These are phyloP conservation scores for Sporothrix humicola DNA, from an alignment of 2,329 filamentous ascomycete genomes.

Conservation along the genomic window DNA sequence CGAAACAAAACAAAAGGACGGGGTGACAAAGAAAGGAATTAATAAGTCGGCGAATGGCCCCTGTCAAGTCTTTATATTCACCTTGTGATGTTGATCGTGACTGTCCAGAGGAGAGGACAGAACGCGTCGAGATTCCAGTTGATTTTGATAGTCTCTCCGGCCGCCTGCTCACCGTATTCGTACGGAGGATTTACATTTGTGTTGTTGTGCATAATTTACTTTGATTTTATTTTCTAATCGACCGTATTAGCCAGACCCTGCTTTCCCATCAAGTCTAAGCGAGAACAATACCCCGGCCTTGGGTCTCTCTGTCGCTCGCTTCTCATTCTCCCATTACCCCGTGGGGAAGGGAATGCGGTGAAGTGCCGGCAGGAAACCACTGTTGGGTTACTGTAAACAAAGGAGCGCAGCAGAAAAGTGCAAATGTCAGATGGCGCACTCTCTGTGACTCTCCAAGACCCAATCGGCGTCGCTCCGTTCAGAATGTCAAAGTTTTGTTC, in stretches of 20 bases:
- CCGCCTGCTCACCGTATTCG: constrained; percentile 6
- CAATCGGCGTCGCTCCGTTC: constrained; percentile 8
- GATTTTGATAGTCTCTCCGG: neutral
- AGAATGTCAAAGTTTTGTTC: neutral
- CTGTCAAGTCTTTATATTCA: constrained; percentile 10
- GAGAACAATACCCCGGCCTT: constrained; percentile 5
- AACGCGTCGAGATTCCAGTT: neutral
- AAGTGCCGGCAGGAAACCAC: neutral
- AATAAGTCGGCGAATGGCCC: neutral
- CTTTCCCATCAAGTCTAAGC: neutral
- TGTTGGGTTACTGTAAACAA: too few relatives aligned
- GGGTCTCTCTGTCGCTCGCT: too few relatives aligned
- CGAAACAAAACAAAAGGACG: neutral
- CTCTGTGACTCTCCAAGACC: neutral
- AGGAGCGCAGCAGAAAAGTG: too few relatives aligned
- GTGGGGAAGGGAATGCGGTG: constrained; percentile 8
- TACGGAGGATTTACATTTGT: neutral
- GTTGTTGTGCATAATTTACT: neutral
- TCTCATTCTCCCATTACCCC: too few relatives aligned
- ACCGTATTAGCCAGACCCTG: neutral
- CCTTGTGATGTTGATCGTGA: neutral
- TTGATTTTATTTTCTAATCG: neutral
- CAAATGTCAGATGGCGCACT: too few relatives aligned
- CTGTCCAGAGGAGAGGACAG: neutral
- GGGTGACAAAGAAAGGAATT: neutral